Percentiles rank a stretch among this genome's conserved stretches.
These are phyloP conservation scores for Cyclocybe cylindracea DNA, from an alignment of 768 basidiomycete species.

Conservation along the genomic window DNA sequence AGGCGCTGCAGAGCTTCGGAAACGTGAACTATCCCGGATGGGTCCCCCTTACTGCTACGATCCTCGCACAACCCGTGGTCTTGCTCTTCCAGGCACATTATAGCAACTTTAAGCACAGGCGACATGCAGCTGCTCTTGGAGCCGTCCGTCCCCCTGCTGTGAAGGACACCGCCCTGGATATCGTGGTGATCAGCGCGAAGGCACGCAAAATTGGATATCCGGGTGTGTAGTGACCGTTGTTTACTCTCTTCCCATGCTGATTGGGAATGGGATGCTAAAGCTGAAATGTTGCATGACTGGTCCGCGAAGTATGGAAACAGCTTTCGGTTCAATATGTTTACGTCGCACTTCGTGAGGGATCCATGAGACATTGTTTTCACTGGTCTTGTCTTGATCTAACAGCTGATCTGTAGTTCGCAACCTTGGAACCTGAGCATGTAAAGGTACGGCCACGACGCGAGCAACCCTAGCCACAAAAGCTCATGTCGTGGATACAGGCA, in stretches of 20 bases:
- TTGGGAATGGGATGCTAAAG: not conserved
- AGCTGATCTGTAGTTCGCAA: slow-evolving; percentile 23
- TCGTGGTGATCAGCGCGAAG: too few species aligned
- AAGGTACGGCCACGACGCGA: slow-evolving; percentile 27
- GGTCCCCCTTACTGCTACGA: too few species aligned
- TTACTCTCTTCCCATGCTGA: not conserved
- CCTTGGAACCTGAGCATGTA: slow-evolving; percentile 46
- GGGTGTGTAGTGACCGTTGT: slow-evolving; percentile 19
- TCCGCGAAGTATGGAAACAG: slow-evolving; percentile 33
- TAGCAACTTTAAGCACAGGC: too few species aligned
- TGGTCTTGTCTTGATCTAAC: not conserved
- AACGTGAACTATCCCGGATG: too few species aligned
- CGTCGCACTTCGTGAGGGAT: slow-evolving; percentile 22
- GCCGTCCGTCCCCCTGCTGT: too few species aligned
- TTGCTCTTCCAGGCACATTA: too few species aligned
- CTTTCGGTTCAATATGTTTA: slow-evolving; percentile 21
- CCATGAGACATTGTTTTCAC: slow-evolving; percentile 24
- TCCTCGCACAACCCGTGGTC: too few species aligned
- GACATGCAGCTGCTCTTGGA: too few species aligned
- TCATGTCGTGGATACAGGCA: slow-evolving; percentile 21
- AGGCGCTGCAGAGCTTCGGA: not conserved
- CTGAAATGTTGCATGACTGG: slow-evolving; percentile 20
- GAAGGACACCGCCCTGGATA: too few species aligned
- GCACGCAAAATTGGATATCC: slow-evolving; percentile 7
- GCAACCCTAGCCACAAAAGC: too few species aligned